phyloP scores from a whole-genome alignment of 2,329 filamentous ascomycete genomes.

The Sporothrix euskadiensis region DNA sequence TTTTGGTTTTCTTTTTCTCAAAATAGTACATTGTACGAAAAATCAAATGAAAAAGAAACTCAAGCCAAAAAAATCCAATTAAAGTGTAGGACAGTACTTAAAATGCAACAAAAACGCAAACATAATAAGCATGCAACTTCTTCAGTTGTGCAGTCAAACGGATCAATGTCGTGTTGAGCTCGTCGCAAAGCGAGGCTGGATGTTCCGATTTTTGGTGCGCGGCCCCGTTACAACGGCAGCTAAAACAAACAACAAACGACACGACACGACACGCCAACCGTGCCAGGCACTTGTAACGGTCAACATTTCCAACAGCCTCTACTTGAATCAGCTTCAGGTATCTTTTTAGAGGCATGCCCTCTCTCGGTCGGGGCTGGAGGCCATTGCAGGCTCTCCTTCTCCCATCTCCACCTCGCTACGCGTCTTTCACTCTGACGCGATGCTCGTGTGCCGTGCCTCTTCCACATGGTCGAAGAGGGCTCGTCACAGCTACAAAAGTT shows the following conservation, averaged over 20 bases:
- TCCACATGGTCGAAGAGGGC: background rate
- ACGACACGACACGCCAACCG: background rate
- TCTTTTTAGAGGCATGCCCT: background rate
- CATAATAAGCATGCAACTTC: no score
- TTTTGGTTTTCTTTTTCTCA: no score
- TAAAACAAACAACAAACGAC: background rate
- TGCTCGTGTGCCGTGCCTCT: background rate
- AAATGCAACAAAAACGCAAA: background rate
- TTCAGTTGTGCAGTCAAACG: no score
- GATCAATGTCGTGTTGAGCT: background rate
- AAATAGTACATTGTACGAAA: no score
- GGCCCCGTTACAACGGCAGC: background rate
- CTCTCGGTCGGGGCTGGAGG: background rate
- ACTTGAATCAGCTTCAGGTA: background rate
- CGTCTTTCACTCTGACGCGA: background rate
- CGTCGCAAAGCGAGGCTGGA: background rate
- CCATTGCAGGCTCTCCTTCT: background rate
- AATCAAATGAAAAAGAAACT: no score
- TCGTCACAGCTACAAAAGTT: background rate
- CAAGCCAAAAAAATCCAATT: no score
- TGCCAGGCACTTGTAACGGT: background rate
- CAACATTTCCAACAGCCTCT: no score
- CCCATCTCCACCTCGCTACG: background rate
- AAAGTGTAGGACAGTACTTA: background rate
- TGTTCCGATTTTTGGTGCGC: background rate